Conservation (phyloP, 2,329 filamentous ascomycete genomes). For the Cladophialophora chaetospira region DNA sequence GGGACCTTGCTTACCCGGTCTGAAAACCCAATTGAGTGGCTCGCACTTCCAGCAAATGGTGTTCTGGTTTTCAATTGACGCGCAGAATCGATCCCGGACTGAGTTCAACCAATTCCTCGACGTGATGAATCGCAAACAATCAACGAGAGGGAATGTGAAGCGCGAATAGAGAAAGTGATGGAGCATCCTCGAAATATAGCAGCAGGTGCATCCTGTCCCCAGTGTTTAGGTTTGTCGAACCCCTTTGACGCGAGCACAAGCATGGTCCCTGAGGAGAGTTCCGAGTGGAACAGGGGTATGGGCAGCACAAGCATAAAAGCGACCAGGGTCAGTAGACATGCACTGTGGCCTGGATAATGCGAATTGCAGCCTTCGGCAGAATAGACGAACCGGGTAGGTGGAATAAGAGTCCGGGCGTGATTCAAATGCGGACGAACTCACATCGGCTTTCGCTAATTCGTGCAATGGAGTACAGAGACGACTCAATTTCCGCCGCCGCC, state of each 20-base stretch:
- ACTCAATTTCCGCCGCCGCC: constrained; percentile 26
- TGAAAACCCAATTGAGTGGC: background rate
- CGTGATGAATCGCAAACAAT: background rate
- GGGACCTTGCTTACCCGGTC: constrained; percentile 13
- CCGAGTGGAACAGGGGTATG: constrained; percentile 13
- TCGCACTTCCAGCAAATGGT: background rate
- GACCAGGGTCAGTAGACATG: constrained; percentile 10
- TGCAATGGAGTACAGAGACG: constrained; percentile 24
- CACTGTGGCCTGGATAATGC: background rate
- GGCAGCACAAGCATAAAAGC: constrained; percentile 6
- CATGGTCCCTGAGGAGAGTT: constrained; percentile 16
- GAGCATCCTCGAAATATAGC: constrained; percentile 23
- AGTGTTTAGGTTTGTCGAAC: constrained; percentile 10
- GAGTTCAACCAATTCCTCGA: background rate
- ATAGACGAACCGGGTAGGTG: constrained; percentile 21
- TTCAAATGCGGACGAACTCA: constrained; percentile 16
- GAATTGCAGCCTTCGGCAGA: constrained; percentile 8
- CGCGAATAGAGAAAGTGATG: constrained; percentile 4
- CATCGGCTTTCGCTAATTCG: constrained; percentile 1
- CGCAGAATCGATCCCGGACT: background rate
- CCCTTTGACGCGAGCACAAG: constrained; percentile 2
- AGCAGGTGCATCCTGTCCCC: constrained; percentile 1
- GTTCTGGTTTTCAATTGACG: background rate
- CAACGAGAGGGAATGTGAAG: constrained; percentile 1
- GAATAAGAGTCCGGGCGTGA: background rate